phyloP scores from a whole-genome alignment of 768 basidiomycete species.

The Chiua virens region DNA sequence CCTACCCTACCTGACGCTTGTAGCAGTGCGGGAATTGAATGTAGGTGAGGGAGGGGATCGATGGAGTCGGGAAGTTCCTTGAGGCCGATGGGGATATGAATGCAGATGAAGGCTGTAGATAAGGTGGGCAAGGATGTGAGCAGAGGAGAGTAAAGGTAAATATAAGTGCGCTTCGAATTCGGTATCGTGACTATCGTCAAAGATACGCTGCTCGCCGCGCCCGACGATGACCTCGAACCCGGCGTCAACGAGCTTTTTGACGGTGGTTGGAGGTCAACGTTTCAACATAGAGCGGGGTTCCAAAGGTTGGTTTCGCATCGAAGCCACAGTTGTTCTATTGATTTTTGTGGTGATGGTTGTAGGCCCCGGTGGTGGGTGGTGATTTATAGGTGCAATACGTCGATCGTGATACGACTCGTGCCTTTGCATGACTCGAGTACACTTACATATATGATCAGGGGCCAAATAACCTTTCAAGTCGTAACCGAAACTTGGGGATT shows the following conservation, averaged over 20 bases:
- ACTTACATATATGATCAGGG: too few species aligned
- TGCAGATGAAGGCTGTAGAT: background rate
- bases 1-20: too few species aligned
- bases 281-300: conserved; percentile 91
- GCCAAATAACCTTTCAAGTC: too few species aligned
- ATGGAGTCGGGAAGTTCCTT: too few species aligned
- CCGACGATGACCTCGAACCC: conserved; percentile 93
- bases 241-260: conserved; percentile 82
- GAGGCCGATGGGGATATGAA: too few species aligned
- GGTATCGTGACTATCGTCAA: conserved; percentile 83
- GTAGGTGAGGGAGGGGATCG: conserved; percentile 73
- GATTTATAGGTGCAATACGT: too few species aligned
- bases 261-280: conserved; percentile 89
- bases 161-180: conserved; percentile 86
- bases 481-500: too few species aligned
- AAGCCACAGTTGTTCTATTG: conserved; percentile 69
- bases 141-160: too few species aligned
- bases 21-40: conserved; percentile 91
- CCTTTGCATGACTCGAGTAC: too few species aligned
- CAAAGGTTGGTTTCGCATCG: conserved; percentile 94
- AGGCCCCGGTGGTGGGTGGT: too few species aligned
- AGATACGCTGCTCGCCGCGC: conserved; percentile 91
- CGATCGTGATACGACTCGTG: too few species aligned
- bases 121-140: background rate
- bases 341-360: too few species aligned